These are phyloP conservation scores for Alternaria sp. DNA, from an alignment of 2,329 filamentous ascomycete genomes.

Conservation along the genomic window DNA sequence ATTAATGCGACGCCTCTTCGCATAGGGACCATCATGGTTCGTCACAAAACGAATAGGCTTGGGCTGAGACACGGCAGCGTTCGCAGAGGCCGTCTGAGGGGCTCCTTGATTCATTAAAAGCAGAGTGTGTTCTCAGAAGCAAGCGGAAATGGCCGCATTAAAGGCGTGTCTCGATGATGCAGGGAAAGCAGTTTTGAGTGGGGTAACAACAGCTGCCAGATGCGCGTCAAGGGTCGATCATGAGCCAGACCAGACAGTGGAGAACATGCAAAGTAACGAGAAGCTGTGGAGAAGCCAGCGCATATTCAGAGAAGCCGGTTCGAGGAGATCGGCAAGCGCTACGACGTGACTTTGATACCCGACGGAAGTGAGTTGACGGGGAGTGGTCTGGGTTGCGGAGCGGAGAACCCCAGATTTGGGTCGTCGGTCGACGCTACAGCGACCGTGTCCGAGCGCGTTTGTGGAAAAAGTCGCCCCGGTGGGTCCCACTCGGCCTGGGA, in stretches of 20 bases:
- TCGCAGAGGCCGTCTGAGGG: conserved; percentile 36
- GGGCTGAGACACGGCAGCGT: conserved; percentile 40
- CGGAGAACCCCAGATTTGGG: conserved; percentile 21
- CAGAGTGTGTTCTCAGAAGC: conserved; percentile 20
- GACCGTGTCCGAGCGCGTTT: conserved; percentile 4
- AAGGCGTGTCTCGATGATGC: conserved; percentile 6
- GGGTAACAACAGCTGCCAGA: conserved; percentile 17
- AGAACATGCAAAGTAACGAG: conserved; percentile 20
- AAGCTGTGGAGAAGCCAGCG: conserved; percentile 24
- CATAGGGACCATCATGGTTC: conserved; percentile 53
- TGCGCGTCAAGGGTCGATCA: conserved; percentile 16
- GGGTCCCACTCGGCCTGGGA: conserved; percentile 1
- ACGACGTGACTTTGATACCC: conserved; percentile 3
- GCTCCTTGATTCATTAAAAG: conserved; percentile 47
- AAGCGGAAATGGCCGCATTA: conserved; percentile 19
- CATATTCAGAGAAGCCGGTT: conserved; percentile 29
- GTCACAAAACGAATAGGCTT: conserved; percentile 54
- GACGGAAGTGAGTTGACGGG: conserved; percentile 9
- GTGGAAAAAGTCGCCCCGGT: conserved; percentile 11
- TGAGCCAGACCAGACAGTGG: conserved; percentile 22
- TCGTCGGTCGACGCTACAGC: not conserved
- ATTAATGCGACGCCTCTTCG: conserved; percentile 53
- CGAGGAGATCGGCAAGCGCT: conserved; percentile 17
- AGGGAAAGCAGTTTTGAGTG: conserved; percentile 19
- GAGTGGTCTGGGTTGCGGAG: conserved; percentile 12